phyloP scores from a whole-genome alignment of 768 basidiomycete genomes.

The Porphyrellus cyaneotinctus region DNA sequence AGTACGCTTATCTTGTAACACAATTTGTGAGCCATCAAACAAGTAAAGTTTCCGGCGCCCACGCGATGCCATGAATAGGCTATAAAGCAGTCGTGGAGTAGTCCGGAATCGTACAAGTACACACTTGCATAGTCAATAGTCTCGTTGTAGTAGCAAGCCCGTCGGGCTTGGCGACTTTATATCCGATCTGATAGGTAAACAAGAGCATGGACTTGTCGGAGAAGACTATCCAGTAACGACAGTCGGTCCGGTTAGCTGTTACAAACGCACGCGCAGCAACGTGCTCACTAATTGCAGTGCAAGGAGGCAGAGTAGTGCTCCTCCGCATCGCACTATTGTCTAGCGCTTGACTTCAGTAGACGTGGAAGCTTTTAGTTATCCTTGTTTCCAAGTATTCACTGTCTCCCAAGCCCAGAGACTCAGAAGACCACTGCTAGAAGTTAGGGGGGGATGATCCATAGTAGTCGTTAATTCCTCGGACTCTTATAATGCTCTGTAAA shows the following conservation, averaged over 20 bases:
- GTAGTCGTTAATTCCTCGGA: not conserved
- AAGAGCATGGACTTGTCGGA: not conserved
- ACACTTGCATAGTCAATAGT: not conserved
- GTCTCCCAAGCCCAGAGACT: too few relatives aligned
- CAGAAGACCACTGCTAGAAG: too few relatives aligned
- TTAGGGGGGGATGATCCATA: not conserved
- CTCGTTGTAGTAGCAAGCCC: not conserved
- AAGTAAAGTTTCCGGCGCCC: not conserved
- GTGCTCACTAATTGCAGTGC: too few relatives aligned
- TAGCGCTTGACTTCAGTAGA: not conserved
- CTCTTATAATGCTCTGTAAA: not conserved
- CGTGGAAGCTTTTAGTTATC: too few relatives aligned
- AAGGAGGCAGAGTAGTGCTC: too few relatives aligned
- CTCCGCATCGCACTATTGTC: not conserved
- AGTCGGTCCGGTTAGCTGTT: not conserved
- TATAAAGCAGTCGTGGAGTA: not conserved
- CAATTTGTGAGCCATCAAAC: not conserved
- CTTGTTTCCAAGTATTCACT: not conserved
- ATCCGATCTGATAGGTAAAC: not conserved
- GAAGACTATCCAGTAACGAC: not conserved
- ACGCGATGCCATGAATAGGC: not conserved
- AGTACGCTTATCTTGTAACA: slow-evolving; percentile 7
- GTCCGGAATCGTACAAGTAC: not conserved
- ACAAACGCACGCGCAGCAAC: not conserved
- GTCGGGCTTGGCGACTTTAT: not conserved